phyloP scores from a whole-genome alignment of 108 stramenopile species.

The Schizochytrium sp. region DNA sequence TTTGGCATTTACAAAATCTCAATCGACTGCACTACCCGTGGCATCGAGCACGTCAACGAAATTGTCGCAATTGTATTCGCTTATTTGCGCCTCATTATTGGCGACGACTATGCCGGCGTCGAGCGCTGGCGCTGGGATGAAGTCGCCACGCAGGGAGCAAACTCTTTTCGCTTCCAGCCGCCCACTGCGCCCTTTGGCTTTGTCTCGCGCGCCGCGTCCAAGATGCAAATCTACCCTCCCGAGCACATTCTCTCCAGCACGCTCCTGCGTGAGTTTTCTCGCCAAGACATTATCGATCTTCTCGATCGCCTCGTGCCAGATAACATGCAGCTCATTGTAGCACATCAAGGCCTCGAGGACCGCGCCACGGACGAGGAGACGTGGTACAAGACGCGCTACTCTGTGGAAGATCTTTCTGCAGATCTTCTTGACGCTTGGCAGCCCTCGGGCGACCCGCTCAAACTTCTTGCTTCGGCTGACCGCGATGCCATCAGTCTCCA shows the following conservation, averaged over 20 bases:
- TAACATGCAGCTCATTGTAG: not conserved
- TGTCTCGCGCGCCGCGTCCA: not conserved
- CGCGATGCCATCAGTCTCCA: conserved; percentile 8
- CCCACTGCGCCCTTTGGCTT: not conserved
- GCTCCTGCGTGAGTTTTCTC: not conserved
- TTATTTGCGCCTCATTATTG: conserved; percentile 7
- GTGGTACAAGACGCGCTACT: conserved; percentile 81
- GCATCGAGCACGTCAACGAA: conserved; percentile 19
- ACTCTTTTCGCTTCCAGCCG: not conserved
- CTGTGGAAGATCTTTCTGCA: conserved; percentile 35
- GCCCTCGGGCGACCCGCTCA: not conserved
- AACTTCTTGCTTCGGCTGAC: not conserved
- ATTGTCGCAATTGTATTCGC: conserved; percentile 23
- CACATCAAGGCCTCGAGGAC: not conserved
- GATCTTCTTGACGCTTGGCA: conserved; percentile 56
- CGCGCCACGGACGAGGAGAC: conserved; percentile 52
- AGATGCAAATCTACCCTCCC: not conserved
- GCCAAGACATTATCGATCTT: not conserved
- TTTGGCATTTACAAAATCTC: conserved; percentile 61
- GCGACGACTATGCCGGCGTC: not conserved
- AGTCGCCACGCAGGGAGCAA: not conserved
- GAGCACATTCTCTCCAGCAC: not conserved
- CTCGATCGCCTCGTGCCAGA: conserved; percentile 2
- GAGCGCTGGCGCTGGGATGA: conserved; percentile 18
- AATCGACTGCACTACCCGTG: conserved; percentile 60